A percentile compares a stretch with the other conserved stretches of the same genome.
Evolutionary conservation across 2,329 filamentous ascomycete species (phyloP).

Genomic region (Ascosphaera apis): DNA sequence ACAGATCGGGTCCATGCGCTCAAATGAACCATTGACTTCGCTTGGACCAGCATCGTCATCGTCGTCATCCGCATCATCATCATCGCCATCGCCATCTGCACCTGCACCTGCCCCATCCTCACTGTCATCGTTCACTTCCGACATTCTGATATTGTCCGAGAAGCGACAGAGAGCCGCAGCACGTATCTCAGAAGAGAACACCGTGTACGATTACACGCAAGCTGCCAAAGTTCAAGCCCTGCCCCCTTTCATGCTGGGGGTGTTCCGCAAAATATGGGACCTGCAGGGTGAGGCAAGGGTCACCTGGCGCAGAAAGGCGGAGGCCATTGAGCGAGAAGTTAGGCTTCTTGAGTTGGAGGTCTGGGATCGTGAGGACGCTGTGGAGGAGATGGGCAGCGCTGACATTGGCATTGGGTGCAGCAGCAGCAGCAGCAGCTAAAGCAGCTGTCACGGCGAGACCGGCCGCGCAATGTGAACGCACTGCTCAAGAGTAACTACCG

Average conservation of each 20-base stretch:
- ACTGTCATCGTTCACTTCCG: constrained; percentile 17
- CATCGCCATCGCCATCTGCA: constrained; percentile 12
- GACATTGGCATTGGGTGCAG: not conserved
- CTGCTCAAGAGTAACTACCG: no score
- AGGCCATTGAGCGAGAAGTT: constrained; percentile 33
- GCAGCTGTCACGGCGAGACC: no score
- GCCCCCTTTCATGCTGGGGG: constrained; percentile 36
- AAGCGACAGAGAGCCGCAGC: constrained; percentile 49
- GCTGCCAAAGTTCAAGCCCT: constrained; percentile 32
- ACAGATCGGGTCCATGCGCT: no score
- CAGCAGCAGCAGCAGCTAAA: not conserved
- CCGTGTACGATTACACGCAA: constrained; percentile 49
- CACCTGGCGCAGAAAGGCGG: constrained; percentile 30
- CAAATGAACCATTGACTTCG: no score
- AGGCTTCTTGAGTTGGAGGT: constrained; percentile 43
- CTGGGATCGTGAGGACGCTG: constrained; percentile 49
- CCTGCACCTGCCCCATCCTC: constrained; percentile 10
- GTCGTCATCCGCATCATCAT: no score
- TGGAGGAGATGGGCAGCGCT: constrained; percentile 41
- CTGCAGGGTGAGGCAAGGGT: constrained; percentile 37
- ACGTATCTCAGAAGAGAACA: constrained; percentile 52
- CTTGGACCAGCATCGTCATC: no score
- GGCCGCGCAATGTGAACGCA: no score
- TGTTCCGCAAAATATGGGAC: constrained; percentile 35
- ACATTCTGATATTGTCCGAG: constrained; percentile 51